Base-by-base conservation (phyloP, 805 yeast species). In the Saccharomycodes ludwigii region DNA sequence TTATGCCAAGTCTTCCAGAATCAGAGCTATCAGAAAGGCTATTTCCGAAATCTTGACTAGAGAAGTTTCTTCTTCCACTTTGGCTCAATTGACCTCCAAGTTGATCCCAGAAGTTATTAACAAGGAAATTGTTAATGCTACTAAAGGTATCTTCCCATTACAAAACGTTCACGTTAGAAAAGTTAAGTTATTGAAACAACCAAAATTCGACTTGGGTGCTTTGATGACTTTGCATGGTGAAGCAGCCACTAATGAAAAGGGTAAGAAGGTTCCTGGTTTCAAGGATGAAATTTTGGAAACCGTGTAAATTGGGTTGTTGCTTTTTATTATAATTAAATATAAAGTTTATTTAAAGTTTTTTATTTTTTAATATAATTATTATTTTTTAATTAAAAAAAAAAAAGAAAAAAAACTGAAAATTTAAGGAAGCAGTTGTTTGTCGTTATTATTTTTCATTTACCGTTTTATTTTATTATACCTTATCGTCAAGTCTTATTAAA, bases 91-190 rank as follows among this genome's bases (percentile, higher is more conserved):
- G 64, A 84, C 94, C 54, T 74, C 93, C 59, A 86, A 88, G 75
- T 82, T 86, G 71, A 86, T 86, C 56, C 96, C 97, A 61, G 97
- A 86, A 73, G 95, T 88, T 52, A 86, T 86, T 64, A 94, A 95
- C 63, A 88, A 94, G 69, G 97, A 88, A 70, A 88, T 86, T 58
- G 94, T 85, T 72, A 86, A 85, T 74, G 76, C 94, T 47, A 82
- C 96, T 50, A 85, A 79, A 67, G 71, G 82, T 56, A 82, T 86
- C 72, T 85, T 71, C 78, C 97, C 97, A 60, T 78, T 88, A 65
- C 97, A 88, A 74, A 85, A 88, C 73, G 94, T 86, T 60, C 93
- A 85, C 79, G 82, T 88, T 68, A 86, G 96, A 78, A 88, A 88
- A 75, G 96, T 88, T 58, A 88, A 88, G 77, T 76, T 88, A 65